These are phyloP conservation scores for Closterium sp. DNA, from an alignment of 139 green algal species.

Conservation along the genomic window DNA sequence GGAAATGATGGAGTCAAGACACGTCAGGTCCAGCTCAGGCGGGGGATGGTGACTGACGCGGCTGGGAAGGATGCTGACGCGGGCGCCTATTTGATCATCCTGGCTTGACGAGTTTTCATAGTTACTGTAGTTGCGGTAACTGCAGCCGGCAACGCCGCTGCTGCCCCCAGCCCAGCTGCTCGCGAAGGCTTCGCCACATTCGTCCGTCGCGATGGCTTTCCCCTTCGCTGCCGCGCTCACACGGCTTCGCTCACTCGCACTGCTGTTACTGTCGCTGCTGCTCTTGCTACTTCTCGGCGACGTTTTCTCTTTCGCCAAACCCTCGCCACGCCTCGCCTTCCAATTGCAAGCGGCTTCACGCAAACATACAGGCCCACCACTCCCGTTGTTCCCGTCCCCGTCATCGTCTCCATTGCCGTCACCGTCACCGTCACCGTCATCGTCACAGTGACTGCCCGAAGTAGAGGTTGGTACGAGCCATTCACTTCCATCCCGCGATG, in stretches of 20 bases:
- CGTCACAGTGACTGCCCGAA: background rate
- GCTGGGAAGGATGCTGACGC: background rate
- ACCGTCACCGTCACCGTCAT: background rate
- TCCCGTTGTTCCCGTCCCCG: background rate
- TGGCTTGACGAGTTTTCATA: background rate
- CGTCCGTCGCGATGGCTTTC: background rate
- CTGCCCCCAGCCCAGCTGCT: background rate
- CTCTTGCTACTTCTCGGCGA: background rate
- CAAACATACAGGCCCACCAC: background rate
- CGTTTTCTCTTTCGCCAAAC: background rate
- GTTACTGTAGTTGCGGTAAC: background rate
- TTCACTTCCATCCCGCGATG: background rate
- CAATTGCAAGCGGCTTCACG: background rate
- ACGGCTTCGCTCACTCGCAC: background rate
- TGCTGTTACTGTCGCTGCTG: background rate
- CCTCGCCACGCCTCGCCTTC: background rate
- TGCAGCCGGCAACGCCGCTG: background rate
- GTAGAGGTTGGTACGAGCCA: background rate
- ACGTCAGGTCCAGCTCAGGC: background rate
- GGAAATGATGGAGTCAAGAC: background rate
- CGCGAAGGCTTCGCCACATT: background rate
- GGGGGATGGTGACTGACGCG: background rate
- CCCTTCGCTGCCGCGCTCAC: background rate
- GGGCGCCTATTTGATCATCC: background rate
- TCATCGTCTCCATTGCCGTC: background rate